These are phyloP conservation scores for Clarireedia hainanense DNA, from an alignment of 2,329 filamentous ascomycete species.

Conservation along the genomic window DNA sequence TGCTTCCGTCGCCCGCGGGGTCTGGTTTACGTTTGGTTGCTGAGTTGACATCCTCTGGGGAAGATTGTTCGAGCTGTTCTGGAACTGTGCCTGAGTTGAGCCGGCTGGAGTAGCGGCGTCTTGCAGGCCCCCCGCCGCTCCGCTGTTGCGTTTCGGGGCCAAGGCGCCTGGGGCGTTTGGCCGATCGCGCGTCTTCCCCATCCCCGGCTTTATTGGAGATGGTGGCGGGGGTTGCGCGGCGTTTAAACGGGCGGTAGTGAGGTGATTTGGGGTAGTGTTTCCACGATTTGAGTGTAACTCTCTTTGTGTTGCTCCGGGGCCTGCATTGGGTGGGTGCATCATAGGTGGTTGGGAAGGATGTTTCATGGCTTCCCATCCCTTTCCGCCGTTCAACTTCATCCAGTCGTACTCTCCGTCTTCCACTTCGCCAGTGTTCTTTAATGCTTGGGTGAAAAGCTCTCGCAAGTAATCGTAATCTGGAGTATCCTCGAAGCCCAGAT, in stretches of 20 bases:
- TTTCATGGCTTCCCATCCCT: constrained; percentile 79
- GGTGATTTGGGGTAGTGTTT: constrained; percentile 30
- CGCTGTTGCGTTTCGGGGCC: constrained; percentile 69
- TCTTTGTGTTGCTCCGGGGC: constrained; percentile 74
- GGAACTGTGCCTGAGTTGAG: constrained; percentile 92
- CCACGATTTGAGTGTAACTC: constrained; percentile 70
- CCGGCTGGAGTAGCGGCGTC: constrained; percentile 79
- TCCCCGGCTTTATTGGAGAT: constrained; percentile 71
- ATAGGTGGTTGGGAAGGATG: constrained; percentile 50
- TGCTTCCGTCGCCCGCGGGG: constrained; percentile 52
- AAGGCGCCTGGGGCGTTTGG: constrained; percentile 65
- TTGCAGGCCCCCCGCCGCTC: constrained; percentile 57
- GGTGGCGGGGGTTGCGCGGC: constrained; percentile 84
- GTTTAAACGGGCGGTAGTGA: constrained; percentile 87
- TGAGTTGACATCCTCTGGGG: constrained; percentile 48
- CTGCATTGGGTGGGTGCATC: constrained; percentile 50
- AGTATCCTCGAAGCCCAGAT: constrained; percentile 96
- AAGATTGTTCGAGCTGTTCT: constrained; percentile 87
- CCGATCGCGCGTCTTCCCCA: constrained; percentile 64
- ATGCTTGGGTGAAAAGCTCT: constrained; percentile 89
- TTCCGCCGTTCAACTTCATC: constrained; percentile 93
- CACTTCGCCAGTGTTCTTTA: constrained; percentile 89
- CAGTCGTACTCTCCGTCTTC: constrained; percentile 99
- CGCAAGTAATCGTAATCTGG: constrained; percentile 97
- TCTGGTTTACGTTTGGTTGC: constrained; percentile 51